phyloP scores from a whole-genome alignment of 352 stramenopile genomes.

The Phytophthora foliorum region DNA sequence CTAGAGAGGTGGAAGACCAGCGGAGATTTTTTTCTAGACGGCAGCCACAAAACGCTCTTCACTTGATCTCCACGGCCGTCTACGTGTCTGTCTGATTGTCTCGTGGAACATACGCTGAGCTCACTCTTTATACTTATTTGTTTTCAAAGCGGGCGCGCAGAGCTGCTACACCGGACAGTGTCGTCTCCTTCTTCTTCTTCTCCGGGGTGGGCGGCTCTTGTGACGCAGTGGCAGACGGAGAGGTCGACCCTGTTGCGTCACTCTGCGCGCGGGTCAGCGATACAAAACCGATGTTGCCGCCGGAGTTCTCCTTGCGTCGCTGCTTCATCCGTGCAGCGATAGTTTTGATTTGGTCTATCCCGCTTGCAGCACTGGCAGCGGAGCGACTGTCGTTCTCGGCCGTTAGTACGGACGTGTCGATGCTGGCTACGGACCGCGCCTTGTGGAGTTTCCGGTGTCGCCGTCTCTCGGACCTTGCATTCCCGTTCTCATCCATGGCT shows the following conservation, averaged over 20 bases:
- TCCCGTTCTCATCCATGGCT: slow-evolving; percentile 34
- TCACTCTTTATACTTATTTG: slow-evolving; percentile 31
- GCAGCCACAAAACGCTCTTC: slow-evolving; percentile 28
- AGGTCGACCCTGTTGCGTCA: slow-evolving; percentile 32
- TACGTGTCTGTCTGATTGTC: slow-evolving; percentile 12
- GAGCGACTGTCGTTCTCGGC: slow-evolving; percentile 28
- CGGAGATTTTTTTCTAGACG: slow-evolving; percentile 21
- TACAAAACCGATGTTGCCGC: slow-evolving; percentile 35
- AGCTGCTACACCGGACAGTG: slow-evolving; percentile 68
- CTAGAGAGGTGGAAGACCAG: slow-evolving; percentile 22
- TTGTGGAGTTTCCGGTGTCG: slow-evolving; percentile 55
- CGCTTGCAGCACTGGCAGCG: slow-evolving; percentile 23
- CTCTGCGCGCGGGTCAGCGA: slow-evolving; percentile 33
- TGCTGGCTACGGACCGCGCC: slow-evolving; percentile 64
- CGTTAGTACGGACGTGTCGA: slow-evolving; percentile 60
- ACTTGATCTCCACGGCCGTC: slow-evolving; percentile 13
- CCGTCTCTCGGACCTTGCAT: slow-evolving; percentile 27
- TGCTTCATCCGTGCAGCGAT: slow-evolving; percentile 85
- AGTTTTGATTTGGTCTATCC: slow-evolving; percentile 78
- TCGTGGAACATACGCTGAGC: slow-evolving; percentile 1
- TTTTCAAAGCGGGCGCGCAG: slow-evolving; percentile 83
- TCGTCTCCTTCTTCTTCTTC: slow-evolving; percentile 35
- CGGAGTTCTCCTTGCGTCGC: slow-evolving; percentile 48
- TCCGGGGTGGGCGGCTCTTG: slow-evolving; percentile 21
- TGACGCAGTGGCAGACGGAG: slow-evolving; percentile 9